Evolutionary conservation across 75 land plant species (phyloP).

Genomic region (Pseudotsuga menziesii): DNA sequence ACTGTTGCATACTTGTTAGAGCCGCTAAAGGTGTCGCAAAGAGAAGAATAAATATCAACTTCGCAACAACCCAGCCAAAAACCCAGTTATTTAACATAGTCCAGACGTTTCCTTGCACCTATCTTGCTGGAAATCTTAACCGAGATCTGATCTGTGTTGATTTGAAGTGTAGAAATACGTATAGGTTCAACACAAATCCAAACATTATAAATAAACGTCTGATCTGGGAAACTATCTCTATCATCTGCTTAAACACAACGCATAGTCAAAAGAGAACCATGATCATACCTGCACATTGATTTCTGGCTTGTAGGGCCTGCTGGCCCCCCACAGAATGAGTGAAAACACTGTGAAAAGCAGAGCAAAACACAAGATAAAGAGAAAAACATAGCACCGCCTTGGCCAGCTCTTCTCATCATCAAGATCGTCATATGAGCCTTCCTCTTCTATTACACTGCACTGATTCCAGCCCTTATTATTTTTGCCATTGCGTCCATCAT

Average conservation of each 20-base stretch:
- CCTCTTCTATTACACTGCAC: conserved; percentile 50
- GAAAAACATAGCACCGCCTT: conserved; percentile 37
- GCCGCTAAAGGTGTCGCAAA: no score
- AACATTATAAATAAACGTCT: background rate
- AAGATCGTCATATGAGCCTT: conserved; percentile 17
- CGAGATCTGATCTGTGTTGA: background rate
- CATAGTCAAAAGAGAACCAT: background rate
- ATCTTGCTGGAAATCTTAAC: background rate
- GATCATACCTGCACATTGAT: conserved; percentile 43
- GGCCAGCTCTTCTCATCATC: conserved; percentile 14
- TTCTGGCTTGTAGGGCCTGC: conserved; percentile 43
- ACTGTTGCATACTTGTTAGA: no score
- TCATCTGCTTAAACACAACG: background rate
- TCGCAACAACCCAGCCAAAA: background rate
- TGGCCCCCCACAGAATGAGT: conserved; percentile 59
- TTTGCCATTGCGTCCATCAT: conserved; percentile 21
- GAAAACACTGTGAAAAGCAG: conserved; percentile 50
- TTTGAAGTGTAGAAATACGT: background rate
- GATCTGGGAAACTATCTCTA: background rate
- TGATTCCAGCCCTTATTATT: conserved; percentile 48
- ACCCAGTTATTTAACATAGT: background rate
- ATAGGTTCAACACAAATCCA: background rate
- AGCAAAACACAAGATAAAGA: conserved; percentile 40
- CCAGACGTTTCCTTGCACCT: background rate
- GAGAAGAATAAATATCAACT: no score